Percentiles rank a stretch among this genome's conserved stretches.
phyloP scores from a whole-genome alignment of 2,329 filamentous ascomycete species.

The Pseudocercospora fuligena region DNA sequence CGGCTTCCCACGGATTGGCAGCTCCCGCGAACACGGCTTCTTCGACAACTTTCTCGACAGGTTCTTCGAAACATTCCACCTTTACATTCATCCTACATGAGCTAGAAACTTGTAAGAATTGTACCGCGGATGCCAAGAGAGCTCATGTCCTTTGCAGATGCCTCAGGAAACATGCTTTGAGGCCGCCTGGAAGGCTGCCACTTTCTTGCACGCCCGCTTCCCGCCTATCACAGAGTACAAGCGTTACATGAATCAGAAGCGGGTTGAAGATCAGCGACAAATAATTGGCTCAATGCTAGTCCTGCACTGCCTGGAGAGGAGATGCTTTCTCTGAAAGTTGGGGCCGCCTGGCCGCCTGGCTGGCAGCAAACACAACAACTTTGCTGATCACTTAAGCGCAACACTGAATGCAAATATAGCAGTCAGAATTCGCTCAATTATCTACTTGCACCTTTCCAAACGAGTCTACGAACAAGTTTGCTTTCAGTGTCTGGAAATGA shows the following conservation, averaged over 20 bases:
- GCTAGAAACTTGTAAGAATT: not conserved
- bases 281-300: not conserved
- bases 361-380: not conserved
- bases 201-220: not conserved
- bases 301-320: not conserved
- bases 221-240: not conserved
- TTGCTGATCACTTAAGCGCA: not conserved
- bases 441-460: not conserved
- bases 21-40: not conserved
- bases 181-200: not conserved
- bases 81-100: not conserved
- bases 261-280: not conserved
- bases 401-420: not conserved
- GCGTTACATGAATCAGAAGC: not conserved
- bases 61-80: not conserved
- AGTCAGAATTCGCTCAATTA: not conserved
- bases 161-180: not conserved
- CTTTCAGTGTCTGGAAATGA: not conserved
- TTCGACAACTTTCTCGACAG: not conserved
- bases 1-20: not conserved
- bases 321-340: not conserved
- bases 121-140: not conserved
- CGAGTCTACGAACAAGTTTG: not conserved
- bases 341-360: slow-evolving; percentile 2
- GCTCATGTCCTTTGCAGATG: not conserved